Base-by-base conservation (phyloP, 305 asterid genomes). In the Rubia tinctorum region DNA sequence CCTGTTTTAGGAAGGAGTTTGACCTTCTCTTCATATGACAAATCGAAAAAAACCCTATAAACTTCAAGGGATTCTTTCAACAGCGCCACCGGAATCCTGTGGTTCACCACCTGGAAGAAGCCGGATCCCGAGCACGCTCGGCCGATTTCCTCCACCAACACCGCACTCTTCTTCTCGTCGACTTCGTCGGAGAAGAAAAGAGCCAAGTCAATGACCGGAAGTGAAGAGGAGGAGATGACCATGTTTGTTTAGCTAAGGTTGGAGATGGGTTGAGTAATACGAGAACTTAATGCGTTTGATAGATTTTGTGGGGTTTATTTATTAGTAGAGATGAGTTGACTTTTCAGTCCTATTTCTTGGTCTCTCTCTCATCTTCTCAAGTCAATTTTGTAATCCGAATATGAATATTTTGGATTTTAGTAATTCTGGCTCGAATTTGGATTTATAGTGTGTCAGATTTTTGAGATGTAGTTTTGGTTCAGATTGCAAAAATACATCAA, bases 81-180 rank as follows among this genome's bases (percentile, higher is more conserved):
- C 40, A 86, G 69, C 40, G 78, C 80, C 22, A 78, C 68, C 27
- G 93, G 89, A 3, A 86, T 82, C 47, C 90, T 87, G 39, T 89
- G 91, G 81, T 85, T 85, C 27, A 75, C 34, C 12, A 88, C 77
- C 73, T 88, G 93, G 76, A 89, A 89, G 83, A 86, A 88, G 5
- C 96, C 96, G 69, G 81, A 82, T 0, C 77, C 86, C 23, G 82
- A 72, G 78, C 93, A 82, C 7, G 89, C 88, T 68, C 78, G 20
- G 42, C 85, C 86, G 5, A 20, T 30, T 12, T 79, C 82, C 76
- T 49, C 80, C 1, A 80, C 84, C 69, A 61, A 78, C 73, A 61
- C 81, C 83, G 63, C 42, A 22, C 78, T 85, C 10, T 53, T n/a
- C 23, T n/a, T n/a, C 23, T n/a, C 8, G 11, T 18, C 25, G 22